Percentiles rank a stretch among this genome's conserved stretches.
These are phyloP conservation scores for Aegilops longissima DNA, from an alignment of 176 grass and related monocot genomes.

Conservation along the genomic window DNA sequence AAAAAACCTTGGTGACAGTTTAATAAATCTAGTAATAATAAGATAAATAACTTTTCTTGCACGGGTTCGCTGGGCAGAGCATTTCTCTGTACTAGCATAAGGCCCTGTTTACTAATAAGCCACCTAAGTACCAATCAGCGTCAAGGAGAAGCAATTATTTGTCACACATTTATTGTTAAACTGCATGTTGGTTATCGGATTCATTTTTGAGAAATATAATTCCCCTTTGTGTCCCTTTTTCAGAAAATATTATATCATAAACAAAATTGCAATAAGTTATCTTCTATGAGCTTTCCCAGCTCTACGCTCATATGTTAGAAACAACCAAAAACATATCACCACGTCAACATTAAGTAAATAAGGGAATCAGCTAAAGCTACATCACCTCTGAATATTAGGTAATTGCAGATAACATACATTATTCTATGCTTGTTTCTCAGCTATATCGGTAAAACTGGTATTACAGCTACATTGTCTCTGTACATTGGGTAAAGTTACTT, in stretches of 20 bases:
- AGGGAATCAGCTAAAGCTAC: neutral
- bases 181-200: neutral
- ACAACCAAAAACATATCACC: neutral
- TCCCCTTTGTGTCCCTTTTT: neutral
- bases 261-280: neutral
- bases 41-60: neutral
- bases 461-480: neutral
- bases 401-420: neutral
- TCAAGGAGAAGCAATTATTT: slow-evolving; percentile 9
- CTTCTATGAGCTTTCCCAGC: neutral
- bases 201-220: neutral
- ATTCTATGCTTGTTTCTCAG: slow-evolving; percentile 6
- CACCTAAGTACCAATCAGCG: neutral
- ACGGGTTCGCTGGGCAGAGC: neutral
- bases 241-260: slow-evolving; percentile 10
- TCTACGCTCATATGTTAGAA: slow-evolving; percentile 3
- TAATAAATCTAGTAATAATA: neutral
- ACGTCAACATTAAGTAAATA: neutral
- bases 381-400: neutral
- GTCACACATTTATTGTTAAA: neutral
- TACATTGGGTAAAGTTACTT: slow-evolving; percentile 6
- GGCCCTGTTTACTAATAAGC: neutral
- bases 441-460: slow-evolving; percentile 15
- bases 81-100: slow-evolving; percentile 17
- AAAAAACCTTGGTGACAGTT: neutral